phyloP scores from a whole-genome alignment of 2,329 filamentous ascomycete species.

The Camillea tinctor region DNA sequence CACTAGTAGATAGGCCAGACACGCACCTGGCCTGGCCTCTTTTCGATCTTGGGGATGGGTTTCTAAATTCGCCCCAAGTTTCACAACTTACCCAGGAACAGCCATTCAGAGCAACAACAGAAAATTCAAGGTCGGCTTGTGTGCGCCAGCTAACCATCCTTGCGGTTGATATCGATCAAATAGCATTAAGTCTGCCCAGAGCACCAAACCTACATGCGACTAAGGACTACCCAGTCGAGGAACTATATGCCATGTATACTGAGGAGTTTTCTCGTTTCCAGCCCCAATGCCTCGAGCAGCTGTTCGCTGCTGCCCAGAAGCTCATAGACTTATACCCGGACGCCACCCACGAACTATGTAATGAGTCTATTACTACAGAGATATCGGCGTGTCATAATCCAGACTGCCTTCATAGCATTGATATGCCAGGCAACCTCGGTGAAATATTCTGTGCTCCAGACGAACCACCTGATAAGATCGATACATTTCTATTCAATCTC shows the following conservation, averaged over 20 bases:
- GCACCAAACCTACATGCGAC: slow-evolving; percentile 26
- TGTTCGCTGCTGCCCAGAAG: slow-evolving; percentile 35
- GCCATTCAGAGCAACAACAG: slow-evolving; percentile 2
- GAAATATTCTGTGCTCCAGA: slow-evolving; percentile 11
- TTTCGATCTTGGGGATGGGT: not conserved
- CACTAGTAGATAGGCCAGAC: slow-evolving; percentile 6
- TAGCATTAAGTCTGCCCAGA: slow-evolving; percentile 20
- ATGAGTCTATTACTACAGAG: not conserved
- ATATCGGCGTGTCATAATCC: slow-evolving; percentile 28
- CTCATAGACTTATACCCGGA: slow-evolving; percentile 37
- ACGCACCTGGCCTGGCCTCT: slow-evolving; percentile 24
- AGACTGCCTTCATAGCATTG: slow-evolving; percentile 35
- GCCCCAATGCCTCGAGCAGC: slow-evolving; percentile 32
- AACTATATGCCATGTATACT: slow-evolving; percentile 23
- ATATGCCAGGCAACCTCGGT: slow-evolving; percentile 16
- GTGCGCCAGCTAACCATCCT: slow-evolving; percentile 23
- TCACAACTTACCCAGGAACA: not conserved
- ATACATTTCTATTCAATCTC: slow-evolving; percentile 37
- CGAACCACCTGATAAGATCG: slow-evolving; percentile 21
- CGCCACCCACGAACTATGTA: slow-evolving; percentile 23
- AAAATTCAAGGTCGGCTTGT: slow-evolving; percentile 15
- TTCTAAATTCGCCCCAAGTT: slow-evolving; percentile 2
- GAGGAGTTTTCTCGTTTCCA: slow-evolving; percentile 23
- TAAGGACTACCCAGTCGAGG: slow-evolving; percentile 18
- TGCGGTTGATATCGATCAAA: slow-evolving; percentile 27